phyloP scores from a whole-genome alignment of 805 yeast genomes.

The Candida sithepensis region DNA sequence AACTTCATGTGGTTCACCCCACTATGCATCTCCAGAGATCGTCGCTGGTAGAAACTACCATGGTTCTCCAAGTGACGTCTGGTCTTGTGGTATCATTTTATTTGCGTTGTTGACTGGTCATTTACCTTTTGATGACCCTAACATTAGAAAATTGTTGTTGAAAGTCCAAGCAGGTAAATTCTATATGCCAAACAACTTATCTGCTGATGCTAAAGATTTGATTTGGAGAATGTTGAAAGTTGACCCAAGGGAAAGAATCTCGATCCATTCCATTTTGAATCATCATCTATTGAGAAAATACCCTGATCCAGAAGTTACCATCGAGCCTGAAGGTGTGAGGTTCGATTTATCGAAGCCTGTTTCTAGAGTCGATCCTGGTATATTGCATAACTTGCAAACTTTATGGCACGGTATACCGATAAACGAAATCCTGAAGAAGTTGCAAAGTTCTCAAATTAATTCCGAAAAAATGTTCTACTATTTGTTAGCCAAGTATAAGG shows the following conservation, averaged over 20 bases:
- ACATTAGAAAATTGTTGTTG: slow-evolving; percentile 62
- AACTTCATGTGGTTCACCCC: slow-evolving; percentile 86
- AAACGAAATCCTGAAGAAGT: slow-evolving; percentile 27
- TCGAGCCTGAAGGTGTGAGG: slow-evolving; percentile 14
- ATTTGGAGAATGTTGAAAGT: slow-evolving; percentile 63
- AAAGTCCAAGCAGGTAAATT: slow-evolving; percentile 76
- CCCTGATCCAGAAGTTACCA: slow-evolving; percentile 37
- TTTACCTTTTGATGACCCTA: slow-evolving; percentile 80
- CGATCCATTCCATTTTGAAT: slow-evolving; percentile 58
- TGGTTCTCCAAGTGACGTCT: slow-evolving; percentile 81
- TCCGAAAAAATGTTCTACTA: slow-evolving; percentile 37
- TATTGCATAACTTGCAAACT: slow-evolving; percentile 50
- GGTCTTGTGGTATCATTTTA: slow-evolving; percentile 85
- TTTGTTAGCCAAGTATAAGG: slow-evolving; percentile 31
- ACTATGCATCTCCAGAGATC: slow-evolving; percentile 85
- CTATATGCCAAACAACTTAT: slow-evolving; percentile 65
- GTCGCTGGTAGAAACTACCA: slow-evolving; percentile 75
- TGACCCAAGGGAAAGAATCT: slow-evolving; percentile 67
- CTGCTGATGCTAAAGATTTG: slow-evolving; percentile 64
- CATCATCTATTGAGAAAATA: slow-evolving; percentile 55
- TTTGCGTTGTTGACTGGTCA: slow-evolving; percentile 79
- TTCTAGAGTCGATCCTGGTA: slow-evolving; percentile 42
- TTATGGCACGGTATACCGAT: slow-evolving; percentile 53
- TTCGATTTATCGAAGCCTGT: slow-evolving; percentile 26
- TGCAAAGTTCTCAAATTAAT: slow-evolving; percentile 23